Evolutionary conservation across 2,329 filamentous ascomycete genomes (phyloP), one percentile per base, ranked within the genome.

Genomic region (Bisporella sp.): DNA sequence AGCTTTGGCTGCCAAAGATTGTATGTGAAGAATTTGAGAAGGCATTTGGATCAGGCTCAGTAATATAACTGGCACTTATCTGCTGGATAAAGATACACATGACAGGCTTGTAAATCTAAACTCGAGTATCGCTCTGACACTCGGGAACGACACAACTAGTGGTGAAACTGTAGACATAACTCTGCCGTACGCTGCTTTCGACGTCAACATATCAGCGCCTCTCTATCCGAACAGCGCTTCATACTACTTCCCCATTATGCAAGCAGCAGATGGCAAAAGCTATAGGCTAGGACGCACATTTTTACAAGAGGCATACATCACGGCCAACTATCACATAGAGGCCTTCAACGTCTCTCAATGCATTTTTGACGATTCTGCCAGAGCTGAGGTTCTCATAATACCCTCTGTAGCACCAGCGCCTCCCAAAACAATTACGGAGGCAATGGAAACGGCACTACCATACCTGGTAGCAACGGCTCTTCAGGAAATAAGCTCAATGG

Each of bases 231-330:
- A 62, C 40, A 33, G n/a, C 6, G 56, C 54, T 1, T 57, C 52
- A 4, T 41, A 48, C 4, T 65, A 64, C 39, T 65, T 65, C 37
- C 63, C 63, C 0, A 47, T 65, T 12, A 54, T 48, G 33, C 48
- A 47, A 7, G 59, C 57, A 5, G 41, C 13, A 1, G 58, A 63
- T 42, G 48, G 48, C 1, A 52, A 53, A 3, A 54, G 57, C 11
- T 64, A 61, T 33, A 60, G 57, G 1, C 48, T 65, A 6, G 63
- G 63, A 11, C 52, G 63, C 4, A 59, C 56, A 4, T 64, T 65
- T 40, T 48, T 65, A 1, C 63, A 65, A 51, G 62, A 64, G 54
- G 56, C 59, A 13, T 62, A 62, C 47, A 49, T 66, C 11, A 60
- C 55, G 9, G 52, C 58, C 8, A 52, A 64, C 46, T 65, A 64